Evolutionary conservation across 116 monocot genomes (phyloP).

Genomic region (Dioscorea cayenensis): DNA sequence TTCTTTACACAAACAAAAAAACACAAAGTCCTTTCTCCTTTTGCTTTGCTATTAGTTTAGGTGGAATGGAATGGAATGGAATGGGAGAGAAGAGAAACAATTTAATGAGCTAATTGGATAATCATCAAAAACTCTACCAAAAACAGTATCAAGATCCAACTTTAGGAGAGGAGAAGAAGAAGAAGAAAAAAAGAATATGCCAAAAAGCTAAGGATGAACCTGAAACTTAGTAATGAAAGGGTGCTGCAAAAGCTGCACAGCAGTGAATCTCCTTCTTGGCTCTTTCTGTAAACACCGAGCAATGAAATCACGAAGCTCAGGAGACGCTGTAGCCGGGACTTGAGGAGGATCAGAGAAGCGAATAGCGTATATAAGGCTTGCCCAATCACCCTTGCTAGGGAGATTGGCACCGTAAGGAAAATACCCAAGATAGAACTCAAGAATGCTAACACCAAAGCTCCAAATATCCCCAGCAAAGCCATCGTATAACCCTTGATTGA

Average conservation of each 20-base stretch:
- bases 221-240: conserved; percentile 26
- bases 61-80: not conserved
- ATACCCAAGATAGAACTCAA: conserved; percentile 40
- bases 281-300: conserved; percentile 48
- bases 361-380: conserved; percentile 40
- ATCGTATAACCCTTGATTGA: conserved; percentile 42
- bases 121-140: too few species aligned
- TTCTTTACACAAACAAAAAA: not conserved
- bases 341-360: conserved; percentile 34
- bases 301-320: conserved; percentile 34
- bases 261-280: conserved; percentile 22
- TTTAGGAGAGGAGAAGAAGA: not conserved
- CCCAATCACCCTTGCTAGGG: conserved; percentile 40
- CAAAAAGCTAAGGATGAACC: too few species aligned
- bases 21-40: not conserved
- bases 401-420: conserved; percentile 39
- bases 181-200: too few species aligned
- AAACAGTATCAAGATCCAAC: too few species aligned
- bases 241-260: conserved; percentile 31
- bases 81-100: not conserved
- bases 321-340: conserved; percentile 31
- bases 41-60: not conserved
- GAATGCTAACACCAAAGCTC: conserved; percentile 49
- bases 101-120: not conserved
- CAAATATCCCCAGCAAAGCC: conserved; percentile 48